Evolutionary conservation across 2,329 filamentous ascomycete species (phyloP).

Genomic region (Diaporthe amygdali): DNA sequence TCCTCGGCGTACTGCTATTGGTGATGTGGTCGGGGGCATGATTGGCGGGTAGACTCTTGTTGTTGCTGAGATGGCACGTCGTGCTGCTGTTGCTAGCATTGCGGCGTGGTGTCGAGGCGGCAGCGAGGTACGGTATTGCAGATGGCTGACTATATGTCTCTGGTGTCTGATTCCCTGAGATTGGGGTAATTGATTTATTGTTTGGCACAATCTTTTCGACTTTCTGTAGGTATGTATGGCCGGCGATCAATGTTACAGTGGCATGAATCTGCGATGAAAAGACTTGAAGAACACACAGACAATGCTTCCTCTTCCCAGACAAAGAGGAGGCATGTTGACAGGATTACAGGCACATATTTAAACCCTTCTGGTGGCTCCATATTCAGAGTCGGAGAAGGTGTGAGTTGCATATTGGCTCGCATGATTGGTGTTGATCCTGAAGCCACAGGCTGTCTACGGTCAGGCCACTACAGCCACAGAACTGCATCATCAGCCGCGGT

Average conservation of each 20-base stretch:
- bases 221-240: not conserved
- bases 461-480: constrained; percentile 17
- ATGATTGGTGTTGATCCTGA: constrained; percentile 20
- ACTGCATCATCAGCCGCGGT: constrained; percentile 12
- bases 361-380: not conserved
- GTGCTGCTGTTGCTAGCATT: constrained; percentile 21
- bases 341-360: not conserved
- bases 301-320: not conserved
- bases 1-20: not conserved
- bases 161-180: not conserved
- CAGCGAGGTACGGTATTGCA: not conserved
- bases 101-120: not conserved
- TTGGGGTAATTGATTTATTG: not conserved
- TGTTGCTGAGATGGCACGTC: constrained; percentile 20
- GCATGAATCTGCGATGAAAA: not conserved
- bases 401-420: constrained; percentile 2
- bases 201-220: not conserved
- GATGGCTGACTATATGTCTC: not conserved
- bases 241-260: not conserved
- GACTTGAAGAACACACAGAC: not conserved
- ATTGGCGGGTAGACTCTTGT: constrained; percentile 22
- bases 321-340: not conserved
- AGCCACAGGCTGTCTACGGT: constrained; percentile 10
- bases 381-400: not conserved
- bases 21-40: constrained; percentile 7